Evolutionary conservation across 345 rosid species (phyloP).

Genomic region (Microcos paniculata): DNA sequence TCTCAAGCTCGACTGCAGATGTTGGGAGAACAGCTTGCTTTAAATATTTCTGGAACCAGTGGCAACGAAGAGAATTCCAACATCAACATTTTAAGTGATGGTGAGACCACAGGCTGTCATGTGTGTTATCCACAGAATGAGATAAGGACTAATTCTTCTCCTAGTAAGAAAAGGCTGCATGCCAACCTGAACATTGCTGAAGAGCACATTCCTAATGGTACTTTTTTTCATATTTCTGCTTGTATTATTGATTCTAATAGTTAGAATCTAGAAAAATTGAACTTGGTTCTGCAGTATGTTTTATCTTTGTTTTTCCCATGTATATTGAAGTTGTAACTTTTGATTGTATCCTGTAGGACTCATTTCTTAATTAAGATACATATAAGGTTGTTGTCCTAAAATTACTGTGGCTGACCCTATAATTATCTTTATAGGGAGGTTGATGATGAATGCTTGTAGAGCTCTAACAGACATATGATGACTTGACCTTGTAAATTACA

Average conservation of each 20-base stretch:
- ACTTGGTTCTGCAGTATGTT: neutral
- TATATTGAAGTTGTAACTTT: neutral
- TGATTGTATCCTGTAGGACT: neutral
- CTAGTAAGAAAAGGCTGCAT: slow-evolving; percentile 39
- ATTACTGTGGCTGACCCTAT: neutral
- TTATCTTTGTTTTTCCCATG: neutral
- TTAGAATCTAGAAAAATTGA: neutral
- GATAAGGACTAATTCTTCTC: slow-evolving; percentile 37
- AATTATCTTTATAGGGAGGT: neutral
- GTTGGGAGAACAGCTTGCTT: slow-evolving; percentile 69
- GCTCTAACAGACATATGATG: neutral
- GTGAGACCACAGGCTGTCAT: slow-evolving; percentile 46
- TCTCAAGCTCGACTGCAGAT: slow-evolving; percentile 71
- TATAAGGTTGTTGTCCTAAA: neutral
- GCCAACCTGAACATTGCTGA: slow-evolving; percentile 35
- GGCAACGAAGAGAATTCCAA: slow-evolving; percentile 62
- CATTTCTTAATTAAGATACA: neutral
- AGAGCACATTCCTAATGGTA: slow-evolving; percentile 44
- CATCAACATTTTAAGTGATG: slow-evolving; percentile 62
- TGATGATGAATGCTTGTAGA: neutral
- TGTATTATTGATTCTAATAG: neutral
- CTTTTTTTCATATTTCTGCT: slow-evolving; percentile 3
- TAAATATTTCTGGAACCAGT: slow-evolving; percentile 40
- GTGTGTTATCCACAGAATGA: slow-evolving; percentile 35
- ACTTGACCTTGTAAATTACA: neutral